Evolutionary conservation across 108 stramenopile species (phyloP).

Genomic region (Fragilariopsis cylindrus): DNA sequence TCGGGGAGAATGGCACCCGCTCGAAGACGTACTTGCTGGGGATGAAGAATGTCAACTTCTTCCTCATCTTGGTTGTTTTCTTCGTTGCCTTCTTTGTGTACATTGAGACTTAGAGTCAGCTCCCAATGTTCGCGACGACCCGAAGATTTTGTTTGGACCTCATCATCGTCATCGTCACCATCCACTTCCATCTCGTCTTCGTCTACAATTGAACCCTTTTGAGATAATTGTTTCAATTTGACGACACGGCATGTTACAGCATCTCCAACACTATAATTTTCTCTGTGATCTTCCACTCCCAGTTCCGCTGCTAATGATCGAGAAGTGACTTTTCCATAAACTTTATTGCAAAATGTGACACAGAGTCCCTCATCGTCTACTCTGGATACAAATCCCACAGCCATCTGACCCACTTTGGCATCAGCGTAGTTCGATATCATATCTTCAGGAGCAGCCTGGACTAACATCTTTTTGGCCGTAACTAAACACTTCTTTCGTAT

Average conservation of each 20-base stretch:
- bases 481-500: constrained; percentile 60
- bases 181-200: constrained; percentile 39
- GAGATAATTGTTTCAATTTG: constrained; percentile 27
- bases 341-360: constrained; percentile 84
- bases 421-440: constrained; percentile 51
- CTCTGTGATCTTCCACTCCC: constrained; percentile 75
- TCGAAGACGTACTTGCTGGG: constrained; percentile 40
- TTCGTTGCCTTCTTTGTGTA: constrained; percentile 22
- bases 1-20: constrained; percentile 66
- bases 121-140: constrained; percentile 37
- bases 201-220: constrained; percentile 1
- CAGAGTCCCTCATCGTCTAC: constrained; percentile 69
- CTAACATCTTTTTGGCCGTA: constrained; percentile 77
- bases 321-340: constrained; percentile 71
- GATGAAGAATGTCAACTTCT: constrained; percentile 9
- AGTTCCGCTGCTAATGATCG: constrained; percentile 70
- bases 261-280: constrained; percentile 76
- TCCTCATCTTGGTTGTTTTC: constrained; percentile 30
- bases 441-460: constrained; percentile 48
- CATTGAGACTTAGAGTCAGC: constrained; percentile 25
- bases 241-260: constrained; percentile 76
- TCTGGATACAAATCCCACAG: constrained; percentile 74
- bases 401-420: constrained; percentile 43
- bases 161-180: constrained; percentile 23
- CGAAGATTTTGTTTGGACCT: constrained; percentile 13